Evolutionary conservation across 345 rosid species (phyloP).

Genomic region (Linum usitatissimum): DNA sequence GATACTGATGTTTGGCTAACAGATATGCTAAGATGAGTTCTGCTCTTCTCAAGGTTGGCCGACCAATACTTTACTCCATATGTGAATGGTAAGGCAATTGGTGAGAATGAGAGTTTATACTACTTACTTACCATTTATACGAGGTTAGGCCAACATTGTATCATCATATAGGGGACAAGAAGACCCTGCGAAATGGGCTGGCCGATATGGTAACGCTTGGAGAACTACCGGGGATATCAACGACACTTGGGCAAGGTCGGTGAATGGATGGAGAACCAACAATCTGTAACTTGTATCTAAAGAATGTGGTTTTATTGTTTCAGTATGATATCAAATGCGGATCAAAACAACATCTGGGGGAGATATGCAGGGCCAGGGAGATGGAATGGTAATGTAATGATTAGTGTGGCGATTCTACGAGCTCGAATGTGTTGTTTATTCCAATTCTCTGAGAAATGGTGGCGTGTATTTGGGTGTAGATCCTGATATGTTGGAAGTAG

Average conservation of each 20-base stretch:
- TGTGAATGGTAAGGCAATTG: conserved; percentile 19
- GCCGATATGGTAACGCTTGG: conserved; percentile 17
- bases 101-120: neutral
- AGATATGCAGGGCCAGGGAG: conserved; percentile 18
- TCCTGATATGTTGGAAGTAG: conserved; percentile 27
- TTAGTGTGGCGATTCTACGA: neutral
- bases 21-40: conserved; percentile 20
- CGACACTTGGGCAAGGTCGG: conserved; percentile 16
- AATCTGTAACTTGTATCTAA: neutral
- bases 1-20: neutral
- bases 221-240: conserved; percentile 24
- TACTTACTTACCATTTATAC: neutral
- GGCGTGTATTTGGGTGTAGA: conserved; percentile 1
- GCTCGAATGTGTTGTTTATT: neutral
- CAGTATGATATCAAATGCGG: conserved; percentile 12
- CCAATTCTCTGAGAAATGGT: neutral
- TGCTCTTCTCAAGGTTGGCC: conserved; percentile 19
- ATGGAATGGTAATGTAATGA: conserved; percentile 19
- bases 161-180: conserved; percentile 15
- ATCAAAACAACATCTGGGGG: conserved; percentile 19
- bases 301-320: conserved; percentile 3
- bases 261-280: neutral
- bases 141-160: neutral
- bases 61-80: conserved; percentile 20
- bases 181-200: conserved; percentile 21